Conservation (phyloP, 257 asterid genomes). For the Buddleja alternifolia region DNA sequence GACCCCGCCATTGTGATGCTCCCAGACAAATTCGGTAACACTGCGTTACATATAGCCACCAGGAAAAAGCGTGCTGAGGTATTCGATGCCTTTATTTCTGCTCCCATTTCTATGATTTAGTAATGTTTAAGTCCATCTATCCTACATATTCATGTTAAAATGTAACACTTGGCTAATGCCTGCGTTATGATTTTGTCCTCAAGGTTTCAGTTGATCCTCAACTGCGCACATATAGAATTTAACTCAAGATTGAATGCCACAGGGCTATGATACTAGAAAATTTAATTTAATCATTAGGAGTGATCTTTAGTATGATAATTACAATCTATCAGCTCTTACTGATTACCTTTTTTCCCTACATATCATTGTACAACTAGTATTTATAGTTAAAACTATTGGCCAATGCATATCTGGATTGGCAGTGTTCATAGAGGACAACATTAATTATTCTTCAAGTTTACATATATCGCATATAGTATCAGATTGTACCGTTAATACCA, state of each 20-base stretch:
- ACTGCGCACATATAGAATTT: not conserved
- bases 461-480: no score
- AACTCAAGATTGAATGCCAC: not conserved
- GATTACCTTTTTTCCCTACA: not conserved
- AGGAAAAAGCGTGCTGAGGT: slow-evolving; percentile 76
- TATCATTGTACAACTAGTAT: no score
- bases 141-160: not conserved
- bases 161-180: not conserved
- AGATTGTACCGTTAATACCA: no score
- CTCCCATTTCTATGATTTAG: not conserved
- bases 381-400: no score
- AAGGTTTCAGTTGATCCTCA: not conserved
- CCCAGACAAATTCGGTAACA: slow-evolving; percentile 67
- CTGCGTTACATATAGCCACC: slow-evolving; percentile 72
- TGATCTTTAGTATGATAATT: slow-evolving; percentile 8
- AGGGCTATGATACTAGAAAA: not conserved
- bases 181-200: not conserved
- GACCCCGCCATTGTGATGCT: slow-evolving; percentile 76
- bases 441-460: no score
- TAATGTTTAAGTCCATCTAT: not conserved
- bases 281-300: not conserved
- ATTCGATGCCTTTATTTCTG: slow-evolving; percentile 19
- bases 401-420: no score
- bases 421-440: no score
- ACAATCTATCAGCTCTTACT: not conserved